Evolutionary conservation across 2,329 filamentous ascomycete genomes (phyloP).

Genomic region (Blumeriella jaapii): DNA sequence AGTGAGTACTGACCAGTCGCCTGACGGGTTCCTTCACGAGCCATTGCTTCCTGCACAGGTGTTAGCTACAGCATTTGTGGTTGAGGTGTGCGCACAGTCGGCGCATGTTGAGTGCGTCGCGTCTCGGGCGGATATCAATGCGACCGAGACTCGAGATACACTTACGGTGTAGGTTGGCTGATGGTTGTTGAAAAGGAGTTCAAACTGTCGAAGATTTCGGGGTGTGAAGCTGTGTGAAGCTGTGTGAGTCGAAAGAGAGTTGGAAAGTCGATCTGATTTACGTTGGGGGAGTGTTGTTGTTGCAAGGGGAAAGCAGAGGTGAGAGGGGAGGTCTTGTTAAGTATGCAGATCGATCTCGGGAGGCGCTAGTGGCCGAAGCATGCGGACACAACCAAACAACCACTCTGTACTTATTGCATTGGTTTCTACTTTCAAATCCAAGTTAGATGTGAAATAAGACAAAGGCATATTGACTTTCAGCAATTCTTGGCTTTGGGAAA

Average conservation of each 20-base stretch:
- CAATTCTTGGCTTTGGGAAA: neutral
- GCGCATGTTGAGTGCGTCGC: conserved; percentile 22
- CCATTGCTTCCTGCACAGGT: conserved; percentile 21
- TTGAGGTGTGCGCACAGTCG: conserved; percentile 15
- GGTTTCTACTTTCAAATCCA: neutral
- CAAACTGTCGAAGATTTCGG: conserved; percentile 8
- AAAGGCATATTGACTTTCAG: neutral
- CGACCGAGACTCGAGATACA: conserved; percentile 15
- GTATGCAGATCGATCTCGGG: conserved; percentile 9
- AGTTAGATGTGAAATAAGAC: neutral
- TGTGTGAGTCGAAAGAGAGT: conserved; percentile 6
- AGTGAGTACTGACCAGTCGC: conserved; percentile 21
- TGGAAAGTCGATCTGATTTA: conserved; percentile 10
- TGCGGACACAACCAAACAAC: conserved; percentile 13
- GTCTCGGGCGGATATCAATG: conserved; percentile 9
- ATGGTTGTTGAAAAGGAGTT: neutral
- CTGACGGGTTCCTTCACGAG: conserved; percentile 24
- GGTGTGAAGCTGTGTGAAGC: conserved; percentile 7
- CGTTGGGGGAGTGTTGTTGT: conserved; percentile 16
- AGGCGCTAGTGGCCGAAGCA: conserved; percentile 11
- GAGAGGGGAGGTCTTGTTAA: conserved; percentile 18
- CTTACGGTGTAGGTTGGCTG: conserved; percentile 15
- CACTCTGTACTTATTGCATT: conserved; percentile 9
- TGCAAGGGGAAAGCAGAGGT: conserved; percentile 10
- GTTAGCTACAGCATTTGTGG: conserved; percentile 19